These are phyloP conservation scores for Catharanthus roseus DNA, from an alignment of 257 asterid genomes.

Conservation along the genomic window DNA sequence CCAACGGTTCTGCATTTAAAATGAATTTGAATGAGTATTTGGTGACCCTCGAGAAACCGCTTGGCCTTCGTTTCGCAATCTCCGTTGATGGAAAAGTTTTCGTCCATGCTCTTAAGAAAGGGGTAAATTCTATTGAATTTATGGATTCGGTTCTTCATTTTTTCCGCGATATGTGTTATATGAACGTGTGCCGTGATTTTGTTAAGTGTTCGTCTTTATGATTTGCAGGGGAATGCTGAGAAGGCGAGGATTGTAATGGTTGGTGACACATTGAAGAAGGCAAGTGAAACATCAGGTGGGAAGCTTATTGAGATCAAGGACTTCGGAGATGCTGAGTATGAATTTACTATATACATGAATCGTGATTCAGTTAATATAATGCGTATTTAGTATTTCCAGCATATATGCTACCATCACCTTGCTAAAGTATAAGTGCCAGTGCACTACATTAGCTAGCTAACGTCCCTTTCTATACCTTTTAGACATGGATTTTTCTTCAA, in stretches of 20 bases:
- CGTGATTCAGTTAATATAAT: not conserved
- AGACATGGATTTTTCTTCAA: not conserved
- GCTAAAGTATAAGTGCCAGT: not conserved
- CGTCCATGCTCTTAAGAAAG: constrained; percentile 88
- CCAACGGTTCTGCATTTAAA: constrained; percentile 30
- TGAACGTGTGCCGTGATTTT: not conserved
- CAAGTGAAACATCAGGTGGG: constrained; percentile 56
- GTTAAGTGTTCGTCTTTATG: not conserved
- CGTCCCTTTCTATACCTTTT: not conserved
- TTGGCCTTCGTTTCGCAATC: constrained; percentile 84
- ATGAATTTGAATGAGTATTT: constrained; percentile 83
- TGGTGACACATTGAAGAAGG: constrained; percentile 87
- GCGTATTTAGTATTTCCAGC: not conserved
- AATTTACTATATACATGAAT: not conserved
- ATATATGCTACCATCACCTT: not conserved
- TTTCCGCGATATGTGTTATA: not conserved
- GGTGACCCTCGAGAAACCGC: constrained; percentile 85
- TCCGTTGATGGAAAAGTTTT: constrained; percentile 76
- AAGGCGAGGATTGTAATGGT: constrained; percentile 88
- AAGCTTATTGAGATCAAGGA: constrained; percentile 68
- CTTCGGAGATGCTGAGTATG: constrained; percentile 76
- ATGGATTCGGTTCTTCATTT: not conserved
- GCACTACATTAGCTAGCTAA: not conserved
- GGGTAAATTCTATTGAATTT: constrained; percentile 41
- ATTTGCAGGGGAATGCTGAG: constrained; percentile 85